These are phyloP conservation scores for Apiosordaria backusii DNA, from an alignment of 495 filamentous ascomycete genomes.

Conservation along the genomic window DNA sequence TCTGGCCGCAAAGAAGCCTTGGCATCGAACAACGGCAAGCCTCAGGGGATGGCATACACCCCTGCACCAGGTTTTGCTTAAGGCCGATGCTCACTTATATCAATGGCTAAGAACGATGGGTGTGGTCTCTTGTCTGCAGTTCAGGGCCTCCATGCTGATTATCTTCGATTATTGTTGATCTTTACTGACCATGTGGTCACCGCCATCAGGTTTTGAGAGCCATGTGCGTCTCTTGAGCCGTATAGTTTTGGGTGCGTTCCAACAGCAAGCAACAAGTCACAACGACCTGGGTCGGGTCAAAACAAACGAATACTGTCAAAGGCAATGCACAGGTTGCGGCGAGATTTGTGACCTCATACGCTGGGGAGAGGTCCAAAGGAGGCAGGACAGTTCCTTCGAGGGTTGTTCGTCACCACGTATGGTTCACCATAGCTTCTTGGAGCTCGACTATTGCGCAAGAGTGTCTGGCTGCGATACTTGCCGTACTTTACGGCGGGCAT, in stretches of 20 bases:
- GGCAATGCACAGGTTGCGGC: constrained; percentile 28
- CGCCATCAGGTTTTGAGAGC: not conserved
- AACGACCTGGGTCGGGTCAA: constrained; percentile 18
- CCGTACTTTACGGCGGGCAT: constrained; percentile 26
- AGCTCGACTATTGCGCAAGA: constrained; percentile 29
- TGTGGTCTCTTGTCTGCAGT: no score
- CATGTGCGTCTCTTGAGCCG: not conserved
- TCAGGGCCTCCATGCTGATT: not conserved
- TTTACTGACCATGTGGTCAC: not conserved
- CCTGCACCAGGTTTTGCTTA: not conserved
- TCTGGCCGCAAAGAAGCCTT: not conserved
- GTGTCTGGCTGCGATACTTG: constrained; percentile 28
- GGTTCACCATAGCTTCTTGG: constrained; percentile 28
- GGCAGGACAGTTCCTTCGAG: constrained; percentile 18
- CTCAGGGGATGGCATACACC: not conserved
- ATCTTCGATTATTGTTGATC: not conserved
- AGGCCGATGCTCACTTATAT: not conserved
- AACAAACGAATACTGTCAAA: constrained; percentile 24
- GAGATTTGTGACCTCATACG: constrained; percentile 28
- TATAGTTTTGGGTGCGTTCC: not conserved
- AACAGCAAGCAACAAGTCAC: not conserved
- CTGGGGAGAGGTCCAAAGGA: constrained; percentile 29
- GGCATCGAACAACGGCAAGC: not conserved
- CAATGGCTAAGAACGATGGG: no score
- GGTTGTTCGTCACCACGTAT: constrained; percentile 22